These are phyloP conservation scores for Candida neerlandica DNA, from an alignment of 1,139 yeast species.

Conservation along the genomic window DNA sequence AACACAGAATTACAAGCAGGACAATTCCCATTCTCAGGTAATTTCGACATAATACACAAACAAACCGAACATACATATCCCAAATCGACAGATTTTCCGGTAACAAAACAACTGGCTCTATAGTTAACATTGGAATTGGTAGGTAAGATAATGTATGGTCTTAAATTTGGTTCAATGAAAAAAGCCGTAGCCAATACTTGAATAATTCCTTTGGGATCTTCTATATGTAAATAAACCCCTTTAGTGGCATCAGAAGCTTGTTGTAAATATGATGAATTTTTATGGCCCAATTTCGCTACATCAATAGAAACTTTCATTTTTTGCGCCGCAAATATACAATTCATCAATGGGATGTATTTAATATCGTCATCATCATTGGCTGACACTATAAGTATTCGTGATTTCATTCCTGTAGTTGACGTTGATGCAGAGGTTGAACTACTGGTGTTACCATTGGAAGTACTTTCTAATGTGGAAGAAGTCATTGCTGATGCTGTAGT, in stretches of 20 bases:
- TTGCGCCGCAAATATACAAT: slow-evolving; percentile 93
- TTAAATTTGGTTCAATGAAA: slow-evolving; percentile 79
- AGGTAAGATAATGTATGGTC: slow-evolving; percentile 77
- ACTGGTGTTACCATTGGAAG: slow-evolving; percentile 9
- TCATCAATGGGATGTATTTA: slow-evolving; percentile 93
- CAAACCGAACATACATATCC: slow-evolving; percentile 97
- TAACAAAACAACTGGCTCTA: slow-evolving; percentile 90
- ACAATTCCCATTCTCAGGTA: slow-evolving; percentile 56
- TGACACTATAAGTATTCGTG: slow-evolving; percentile 74
- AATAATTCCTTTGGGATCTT: slow-evolving; percentile 75
- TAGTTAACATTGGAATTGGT: slow-evolving; percentile 88
- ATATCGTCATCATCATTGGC: slow-evolving; percentile 77
- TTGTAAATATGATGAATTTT: slow-evolving; percentile 78
- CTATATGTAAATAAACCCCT: slow-evolving; percentile 80
- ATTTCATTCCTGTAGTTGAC: slow-evolving; percentile 49
- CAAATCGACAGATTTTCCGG: slow-evolving; percentile 85
- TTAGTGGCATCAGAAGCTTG: slow-evolving; percentile 96
- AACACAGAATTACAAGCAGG: slow-evolving; percentile 56
- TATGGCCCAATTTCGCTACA: slow-evolving; percentile 78
- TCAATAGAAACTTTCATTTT: slow-evolving; percentile 89
- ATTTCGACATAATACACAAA: slow-evolving; percentile 73
- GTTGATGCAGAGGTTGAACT: slow-evolving; percentile 8
- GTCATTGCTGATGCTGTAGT: slow-evolving; percentile 51
- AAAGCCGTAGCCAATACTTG: slow-evolving; percentile 68
- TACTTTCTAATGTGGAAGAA: slow-evolving; percentile 35